Evolutionary conservation across 192 early-diverging fungal species (phyloP), one percentile per base, ranked within the genome.

Genomic region (Dispira simplex): DNA sequence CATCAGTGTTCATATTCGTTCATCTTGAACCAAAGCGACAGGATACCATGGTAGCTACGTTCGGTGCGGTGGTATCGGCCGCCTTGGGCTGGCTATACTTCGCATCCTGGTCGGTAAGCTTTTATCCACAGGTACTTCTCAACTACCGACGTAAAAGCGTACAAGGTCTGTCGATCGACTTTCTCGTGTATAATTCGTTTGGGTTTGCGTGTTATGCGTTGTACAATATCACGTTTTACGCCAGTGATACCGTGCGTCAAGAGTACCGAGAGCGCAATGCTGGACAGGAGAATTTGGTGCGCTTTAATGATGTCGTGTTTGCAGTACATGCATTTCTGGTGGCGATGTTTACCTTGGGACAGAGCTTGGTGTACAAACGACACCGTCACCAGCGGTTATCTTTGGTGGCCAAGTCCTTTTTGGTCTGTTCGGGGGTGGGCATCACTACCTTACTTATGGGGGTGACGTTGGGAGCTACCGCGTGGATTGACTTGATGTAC

Each of bases 141-240:
- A 92, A 95, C 76, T 85, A 75, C 68, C 68, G 65, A 23, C 78
- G 90, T 32, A 86, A 88, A 62, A 86, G 83, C 66, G 89, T 93
- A 9, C 77, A 85, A 46, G 93, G 93, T 0, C 74, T 97, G 32
- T 97, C 93, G 3, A 77, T 92, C 25, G 93, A 97, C 70, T 97
- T 91, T 79, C 67, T 94, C 2, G 79, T 83, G 59, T 84, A 90
- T 67, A 97, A 97, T 67, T 74, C 89, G 18, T 75, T 84, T 51
- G 94, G 94, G 12, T 97, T 97, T 56, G 52, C 83, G 0, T 91
- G 83, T 69, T 97, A 97, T 65, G 75, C 89, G 23, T 69, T 85
- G 16, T 92, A 85, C 84, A 92, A 88, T 69, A 51, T 88, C 3
- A 75, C 84, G 14, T 88, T 92, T 52, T 91, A 79, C 68, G 83